Base-by-base conservation (phyloP, 2,329 filamentous ascomycete species). In the Botryotinia convoluta region DNA sequence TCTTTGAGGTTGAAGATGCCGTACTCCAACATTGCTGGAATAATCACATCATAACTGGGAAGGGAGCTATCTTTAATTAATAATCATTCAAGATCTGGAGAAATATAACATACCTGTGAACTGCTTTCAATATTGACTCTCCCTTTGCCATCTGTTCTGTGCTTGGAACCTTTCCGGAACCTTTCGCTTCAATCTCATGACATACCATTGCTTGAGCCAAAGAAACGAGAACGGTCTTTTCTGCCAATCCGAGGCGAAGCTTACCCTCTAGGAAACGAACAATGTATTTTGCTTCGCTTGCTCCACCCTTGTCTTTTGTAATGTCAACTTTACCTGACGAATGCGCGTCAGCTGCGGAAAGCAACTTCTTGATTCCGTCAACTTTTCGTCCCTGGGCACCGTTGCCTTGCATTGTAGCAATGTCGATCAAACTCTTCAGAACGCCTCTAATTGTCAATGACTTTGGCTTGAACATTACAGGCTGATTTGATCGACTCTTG, bases 401-500 rank as follows among this genome's bases (percentile, higher is more conserved):
- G 80, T 93, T 92, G 16, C 96, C 96, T 77, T 93, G 88, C 22
- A 93, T 88, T 29, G 93, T 97, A 10, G 96, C 96, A 80, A 99
- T 97, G 48, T 87, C 89, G 86, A 98, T 93, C 51, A 99, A 83
- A 1, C 93, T 93, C 80, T 96, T 91, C 79, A 97, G 94, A 2
- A 99, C 95, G 42, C 92, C 94, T 73, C 88, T 89, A 2, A 99
- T 88, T 0, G 95, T 98, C 78, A 99, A 85, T 42, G 95, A 87
- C 83, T 97, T 98, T 3, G 95, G 96, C 82, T 97, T 97, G 86
- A 98, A 98, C 94, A 99, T 98, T 35, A 96, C 98, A 18, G 93
- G 93, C 80, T 99, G 96, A 63, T 95, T 98, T 22, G 92, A 93
- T 82, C 95, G 90, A 84, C 94, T 98, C 85, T 98, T 98, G 67